Percentiles rank a stretch among this genome's conserved stretches.
phyloP scores from a whole-genome alignment of 108 stramenopile species.

The Aurantiochytrium sp. region DNA sequence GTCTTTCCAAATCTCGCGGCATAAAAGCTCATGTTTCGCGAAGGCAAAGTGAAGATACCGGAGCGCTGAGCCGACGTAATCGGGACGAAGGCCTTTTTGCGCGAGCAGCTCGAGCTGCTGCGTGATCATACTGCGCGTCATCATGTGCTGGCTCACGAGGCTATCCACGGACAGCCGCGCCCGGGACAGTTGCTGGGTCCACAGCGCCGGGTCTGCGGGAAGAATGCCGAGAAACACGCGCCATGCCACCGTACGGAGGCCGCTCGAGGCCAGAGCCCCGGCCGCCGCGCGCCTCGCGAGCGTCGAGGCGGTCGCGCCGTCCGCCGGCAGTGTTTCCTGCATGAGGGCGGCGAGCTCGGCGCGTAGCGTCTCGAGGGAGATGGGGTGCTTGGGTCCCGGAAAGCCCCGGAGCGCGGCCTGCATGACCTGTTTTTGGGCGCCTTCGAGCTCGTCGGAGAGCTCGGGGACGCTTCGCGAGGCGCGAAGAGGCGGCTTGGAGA shows the following conservation, averaged over 20 bases:
- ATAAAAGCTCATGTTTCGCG: background rate
- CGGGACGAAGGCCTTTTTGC: background rate
- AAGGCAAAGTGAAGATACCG: background rate
- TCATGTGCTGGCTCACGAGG: background rate
- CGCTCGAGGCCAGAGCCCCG: background rate
- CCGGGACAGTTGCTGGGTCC: background rate
- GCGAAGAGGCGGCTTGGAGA: background rate
- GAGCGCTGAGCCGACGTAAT: background rate
- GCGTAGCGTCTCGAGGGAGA: too few relatives aligned
- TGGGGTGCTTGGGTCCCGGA: too few relatives aligned
- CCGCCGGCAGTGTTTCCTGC: background rate
- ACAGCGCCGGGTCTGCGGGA: background rate
- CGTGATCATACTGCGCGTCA: background rate
- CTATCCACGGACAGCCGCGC: background rate
- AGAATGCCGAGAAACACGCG: background rate
- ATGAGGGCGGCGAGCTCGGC: background rate
- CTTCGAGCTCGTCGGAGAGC: background rate
- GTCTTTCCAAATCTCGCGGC: slow-evolving; percentile 30
- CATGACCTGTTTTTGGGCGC: background rate
- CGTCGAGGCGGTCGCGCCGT: background rate
- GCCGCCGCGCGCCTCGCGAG: background rate
- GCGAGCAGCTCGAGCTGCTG: background rate
- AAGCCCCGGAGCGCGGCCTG: background rate
- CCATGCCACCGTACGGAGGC: background rate
- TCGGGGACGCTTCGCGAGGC: background rate